Conservation (phyloP, 83 land plant species). For the Diphasiastrum complanatum region DNA sequence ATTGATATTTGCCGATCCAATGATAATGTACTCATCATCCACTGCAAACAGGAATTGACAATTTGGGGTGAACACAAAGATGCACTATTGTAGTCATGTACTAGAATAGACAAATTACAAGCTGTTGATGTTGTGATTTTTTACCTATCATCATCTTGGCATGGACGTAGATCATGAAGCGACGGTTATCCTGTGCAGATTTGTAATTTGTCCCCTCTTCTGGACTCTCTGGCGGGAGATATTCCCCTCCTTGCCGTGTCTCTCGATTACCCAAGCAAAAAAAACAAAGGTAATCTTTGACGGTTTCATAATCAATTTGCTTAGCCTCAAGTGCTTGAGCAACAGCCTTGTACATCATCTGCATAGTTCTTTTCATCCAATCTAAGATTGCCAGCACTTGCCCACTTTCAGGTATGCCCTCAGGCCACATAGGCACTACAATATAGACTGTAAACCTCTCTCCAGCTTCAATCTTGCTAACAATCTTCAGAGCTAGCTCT, state of each 20-base stretch:
- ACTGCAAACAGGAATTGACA: slow-evolving; percentile 13
- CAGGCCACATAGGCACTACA: slow-evolving; percentile 91
- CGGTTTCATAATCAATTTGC: slow-evolving; percentile 25
- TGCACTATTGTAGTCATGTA: too few species aligned
- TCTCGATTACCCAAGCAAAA: slow-evolving; percentile 71
- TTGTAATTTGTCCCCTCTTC: slow-evolving; percentile 32
- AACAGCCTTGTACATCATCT: slow-evolving; percentile 71
- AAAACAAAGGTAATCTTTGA: slow-evolving; percentile 59
- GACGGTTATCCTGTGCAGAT: slow-evolving; percentile 49
- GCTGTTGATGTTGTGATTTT: not conserved
- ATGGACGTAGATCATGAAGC: slow-evolving; percentile 89
- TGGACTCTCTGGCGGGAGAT: slow-evolving; percentile 30
- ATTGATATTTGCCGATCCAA: slow-evolving; percentile 40
- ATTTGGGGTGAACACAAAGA: not conserved
- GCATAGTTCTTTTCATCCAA: slow-evolving; percentile 69
- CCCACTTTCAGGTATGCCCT: slow-evolving; percentile 55
- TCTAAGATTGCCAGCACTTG: slow-evolving; percentile 67
- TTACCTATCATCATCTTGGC: slow-evolving; percentile 77
- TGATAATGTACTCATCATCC: slow-evolving; percentile 36
- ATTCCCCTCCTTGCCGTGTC: slow-evolving; percentile 27
- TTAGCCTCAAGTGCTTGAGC: slow-evolving; percentile 40
- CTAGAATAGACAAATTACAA: too few species aligned
- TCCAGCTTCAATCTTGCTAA: slow-evolving; percentile 59
- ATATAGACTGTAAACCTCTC: slow-evolving; percentile 60
- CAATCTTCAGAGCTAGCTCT: slow-evolving; percentile 64